Conservation (phyloP, 2,329 filamentous ascomycete genomes). For the Calonectria hongkongensis region DNA sequence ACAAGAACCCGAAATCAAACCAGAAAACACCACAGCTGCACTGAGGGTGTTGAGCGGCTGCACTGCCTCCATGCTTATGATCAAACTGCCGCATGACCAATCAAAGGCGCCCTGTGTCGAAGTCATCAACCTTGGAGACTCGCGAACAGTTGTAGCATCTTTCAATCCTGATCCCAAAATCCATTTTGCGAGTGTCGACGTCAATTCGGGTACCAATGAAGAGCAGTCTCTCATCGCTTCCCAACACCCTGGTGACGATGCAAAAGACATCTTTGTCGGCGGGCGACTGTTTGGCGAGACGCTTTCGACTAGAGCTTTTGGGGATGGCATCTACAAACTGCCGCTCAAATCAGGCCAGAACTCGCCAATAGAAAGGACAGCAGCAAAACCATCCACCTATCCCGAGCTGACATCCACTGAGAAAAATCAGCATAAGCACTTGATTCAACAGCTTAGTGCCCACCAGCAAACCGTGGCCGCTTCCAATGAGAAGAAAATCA, state of each 20-base stretch:
- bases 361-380: not conserved
- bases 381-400: not conserved
- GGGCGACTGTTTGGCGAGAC: constrained; percentile 30
- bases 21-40: constrained; percentile 17
- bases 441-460: constrained; percentile 20
- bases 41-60: constrained; percentile 28
- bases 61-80: constrained; percentile 29
- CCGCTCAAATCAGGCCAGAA: not conserved
- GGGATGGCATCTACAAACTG: constrained; percentile 29
- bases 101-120: constrained; percentile 1
- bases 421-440: constrained; percentile 16
- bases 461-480: constrained; percentile 19
- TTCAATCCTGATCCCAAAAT: not conserved
- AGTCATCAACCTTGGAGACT: constrained; percentile 29
- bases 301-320: constrained; percentile 27
- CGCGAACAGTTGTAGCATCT: constrained; percentile 23
- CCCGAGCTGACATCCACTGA: constrained; percentile 6
- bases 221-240: constrained; percentile 17
- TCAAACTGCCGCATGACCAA: constrained; percentile 14
- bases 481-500: constrained; percentile 23
- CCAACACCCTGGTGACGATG: constrained; percentile 27
- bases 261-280: constrained; percentile 27
- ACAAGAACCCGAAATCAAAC: not conserved
- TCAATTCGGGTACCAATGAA: constrained; percentile 21
- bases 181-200: constrained; percentile 8